These are phyloP conservation scores for Cucurbita argyrosperma DNA, from an alignment of 306 rosid species.

Conservation along the genomic window DNA sequence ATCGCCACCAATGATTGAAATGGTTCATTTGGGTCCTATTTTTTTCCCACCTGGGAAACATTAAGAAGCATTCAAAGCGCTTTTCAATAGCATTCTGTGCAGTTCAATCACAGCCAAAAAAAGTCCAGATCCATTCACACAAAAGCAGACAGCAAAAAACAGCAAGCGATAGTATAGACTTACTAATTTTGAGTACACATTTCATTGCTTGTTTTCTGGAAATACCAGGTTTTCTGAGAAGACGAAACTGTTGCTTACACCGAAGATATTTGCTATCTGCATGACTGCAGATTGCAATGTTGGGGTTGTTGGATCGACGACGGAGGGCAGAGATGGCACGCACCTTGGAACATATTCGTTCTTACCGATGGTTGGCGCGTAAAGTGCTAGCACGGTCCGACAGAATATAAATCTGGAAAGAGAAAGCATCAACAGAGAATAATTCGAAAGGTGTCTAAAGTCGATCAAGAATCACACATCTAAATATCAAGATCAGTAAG, in stretches of 20 bases:
- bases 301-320: slow-evolving; percentile 21
- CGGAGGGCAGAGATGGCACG: slow-evolving; percentile 49
- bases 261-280: slow-evolving; percentile 49
- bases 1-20: background rate
- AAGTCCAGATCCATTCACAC: background rate
- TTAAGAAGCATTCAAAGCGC: background rate
- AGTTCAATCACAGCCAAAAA: slow-evolving; percentile 2
- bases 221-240: slow-evolving; percentile 30
- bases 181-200: background rate
- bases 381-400: slow-evolving; percentile 40
- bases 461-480: background rate
- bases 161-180: background rate
- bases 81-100: background rate
- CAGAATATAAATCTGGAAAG: slow-evolving; percentile 69
- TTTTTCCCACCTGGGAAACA: background rate
- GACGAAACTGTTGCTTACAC: slow-evolving; percentile 38
- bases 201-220: slow-evolving; percentile 17
- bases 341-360: slow-evolving; percentile 54
- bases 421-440: background rate
- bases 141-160: background rate
- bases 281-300: slow-evolving; percentile 28
- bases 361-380: slow-evolving; percentile 43
- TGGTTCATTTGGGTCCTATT: background rate
- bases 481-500: background rate
- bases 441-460: background rate